Conservation (phyloP, 2,329 filamentous ascomycete genomes). For the Scytalidium lignicola region DNA sequence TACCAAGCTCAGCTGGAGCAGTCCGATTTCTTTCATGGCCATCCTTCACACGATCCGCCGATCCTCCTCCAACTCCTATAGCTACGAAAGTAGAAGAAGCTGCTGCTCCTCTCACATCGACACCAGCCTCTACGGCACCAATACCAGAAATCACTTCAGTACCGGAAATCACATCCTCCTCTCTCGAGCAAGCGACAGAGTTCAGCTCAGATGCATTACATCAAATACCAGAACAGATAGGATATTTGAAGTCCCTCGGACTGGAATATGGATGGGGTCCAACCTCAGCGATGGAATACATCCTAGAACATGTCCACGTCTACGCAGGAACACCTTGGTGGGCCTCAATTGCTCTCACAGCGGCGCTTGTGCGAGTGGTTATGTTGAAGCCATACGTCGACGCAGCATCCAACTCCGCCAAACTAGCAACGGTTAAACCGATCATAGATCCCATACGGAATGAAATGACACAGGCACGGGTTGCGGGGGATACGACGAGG, state of each 20-base stretch:
- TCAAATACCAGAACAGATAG: conserved; percentile 55
- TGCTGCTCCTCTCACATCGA: conserved; percentile 5
- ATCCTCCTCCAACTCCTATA: conserved; percentile 11
- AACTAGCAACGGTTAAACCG: conserved; percentile 56
- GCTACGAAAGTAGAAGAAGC: conserved; percentile 6
- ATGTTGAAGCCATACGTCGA: conserved; percentile 62
- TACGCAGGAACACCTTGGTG: conserved; percentile 75
- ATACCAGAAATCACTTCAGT: not conserved
- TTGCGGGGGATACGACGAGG: conserved; percentile 39
- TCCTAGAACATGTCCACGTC: conserved; percentile 79
- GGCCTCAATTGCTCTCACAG: conserved; percentile 62
- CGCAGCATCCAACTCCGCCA: conserved; percentile 57
- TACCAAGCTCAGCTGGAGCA: conserved; percentile 19
- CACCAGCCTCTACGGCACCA: conserved; percentile 5
- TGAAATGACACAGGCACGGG: conserved; percentile 39
- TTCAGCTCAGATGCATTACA: conserved; percentile 11
- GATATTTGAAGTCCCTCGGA: conserved; percentile 77
- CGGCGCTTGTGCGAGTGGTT: conserved; percentile 56
- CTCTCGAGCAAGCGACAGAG: conserved; percentile 14
- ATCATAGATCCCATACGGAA: conserved; percentile 50
- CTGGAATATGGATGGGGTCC: conserved; percentile 84
- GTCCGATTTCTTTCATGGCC: conserved; percentile 16
- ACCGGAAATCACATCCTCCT: not conserved
- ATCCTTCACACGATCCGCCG: conserved; percentile 12
- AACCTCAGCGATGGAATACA: conserved; percentile 66